Evolutionary conservation across 192 early-diverging fungal species (phyloP), one percentile per base, ranked within the genome.

Genomic region (Phycomyces blakesleeanus): DNA sequence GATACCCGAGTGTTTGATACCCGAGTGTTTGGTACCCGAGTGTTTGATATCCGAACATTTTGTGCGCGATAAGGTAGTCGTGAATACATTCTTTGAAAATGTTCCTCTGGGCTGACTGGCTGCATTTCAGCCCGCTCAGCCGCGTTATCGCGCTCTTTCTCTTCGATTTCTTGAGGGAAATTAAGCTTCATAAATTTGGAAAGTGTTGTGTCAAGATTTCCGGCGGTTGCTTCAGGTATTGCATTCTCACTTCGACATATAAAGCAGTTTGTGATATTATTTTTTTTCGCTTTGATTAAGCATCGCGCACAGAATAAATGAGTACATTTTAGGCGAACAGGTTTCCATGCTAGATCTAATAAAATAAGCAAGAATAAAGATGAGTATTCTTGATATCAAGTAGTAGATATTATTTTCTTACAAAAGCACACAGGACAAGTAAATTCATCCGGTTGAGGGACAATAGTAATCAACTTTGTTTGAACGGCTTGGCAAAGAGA

Each of bases 221-320:
- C 59, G 10, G 81, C 78, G 42, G 82, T 70, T 0, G 89, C 92
- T 2, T 77, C 77, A 26, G 71, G 60, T 0, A 93, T 77, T 8
- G 89, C 86, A 42, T 77, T 75, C 38, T 77, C 59, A 39, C 77
- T 59, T 21, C 92, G 85, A 57, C 92, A 93, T 6, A 93, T 61
- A 3, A 90, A 90, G 59, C 92, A 93, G 65, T 91, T 64, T 41
- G 69, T 66, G 68, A 92, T 83, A 10, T 71, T 67, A 20, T 87
- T 78, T 5, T 72, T 55, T 14, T 85, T 83, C 0, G 92, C 88
- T 51, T 92, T 90, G 51, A 93, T 79, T 38, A 93, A 59, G 60
- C 92, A 93, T 1, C 87, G 85, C 6, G 89, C 81, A 70, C 92
- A 93, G 58, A 89, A 93, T 5, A 91, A 78, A 64, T 93, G 92